Conservation (phyloP, 2,329 filamentous ascomycete genomes). For the Diplodia seriata region DNA sequence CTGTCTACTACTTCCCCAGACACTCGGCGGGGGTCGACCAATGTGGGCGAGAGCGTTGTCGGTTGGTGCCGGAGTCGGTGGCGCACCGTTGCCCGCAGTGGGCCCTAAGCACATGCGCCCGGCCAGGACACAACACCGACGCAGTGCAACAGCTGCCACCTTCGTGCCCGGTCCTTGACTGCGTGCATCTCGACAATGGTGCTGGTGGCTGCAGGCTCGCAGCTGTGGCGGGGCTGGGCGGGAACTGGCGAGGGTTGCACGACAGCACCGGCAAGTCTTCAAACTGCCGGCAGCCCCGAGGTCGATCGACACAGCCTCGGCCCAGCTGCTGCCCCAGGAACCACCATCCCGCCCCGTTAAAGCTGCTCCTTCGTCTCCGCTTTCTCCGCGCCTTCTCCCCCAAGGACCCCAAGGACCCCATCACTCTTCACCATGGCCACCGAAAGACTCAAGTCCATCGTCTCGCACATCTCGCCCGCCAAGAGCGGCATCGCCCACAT, state of each 20-base stretch:
- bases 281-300: slow-evolving; percentile 31
- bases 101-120: not conserved
- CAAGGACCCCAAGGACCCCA: not conserved
- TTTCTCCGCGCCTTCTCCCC: slow-evolving; percentile 2
- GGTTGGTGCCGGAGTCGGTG: slow-evolving; percentile 1
- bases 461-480: slow-evolving; percentile 82
- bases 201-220: not conserved
- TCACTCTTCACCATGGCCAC: slow-evolving; percentile 66
- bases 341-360: slow-evolving; percentile 19
- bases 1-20: not conserved
- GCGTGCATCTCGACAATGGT: not conserved
- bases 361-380: slow-evolving; percentile 30
- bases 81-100: slow-evolving; percentile 1
- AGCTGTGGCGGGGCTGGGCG: not conserved
- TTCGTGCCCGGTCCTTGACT: not conserved
- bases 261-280: slow-evolving; percentile 3
- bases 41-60: not conserved
- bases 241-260: not conserved
- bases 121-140: too few relatives aligned
- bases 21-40: not conserved
- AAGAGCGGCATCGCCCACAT: slow-evolving; percentile 75
- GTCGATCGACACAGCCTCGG: slow-evolving; percentile 32
- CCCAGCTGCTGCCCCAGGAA: slow-evolving; percentile 26
- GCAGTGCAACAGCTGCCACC: not conserved
- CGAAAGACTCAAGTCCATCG: slow-evolving; percentile 84